Evolutionary conservation across 2,329 filamentous ascomycete species (phyloP).

Genomic region (Gremmenia infestans): DNA sequence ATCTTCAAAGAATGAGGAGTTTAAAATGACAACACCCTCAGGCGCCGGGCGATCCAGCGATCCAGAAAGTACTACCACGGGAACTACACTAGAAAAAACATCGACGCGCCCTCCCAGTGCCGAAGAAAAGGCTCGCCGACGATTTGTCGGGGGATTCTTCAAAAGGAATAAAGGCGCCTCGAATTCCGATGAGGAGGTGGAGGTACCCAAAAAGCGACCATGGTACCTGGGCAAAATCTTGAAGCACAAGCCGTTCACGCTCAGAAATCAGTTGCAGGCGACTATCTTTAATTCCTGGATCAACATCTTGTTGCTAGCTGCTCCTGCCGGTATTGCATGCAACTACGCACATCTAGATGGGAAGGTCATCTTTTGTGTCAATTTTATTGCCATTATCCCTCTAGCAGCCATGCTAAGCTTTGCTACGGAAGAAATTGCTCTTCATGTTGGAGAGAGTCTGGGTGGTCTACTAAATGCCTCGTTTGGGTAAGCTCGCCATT

Average conservation of each 20-base stretch:
- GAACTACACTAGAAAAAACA: constrained; percentile 10
- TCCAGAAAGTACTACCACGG: constrained; percentile 10
- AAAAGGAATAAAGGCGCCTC: constrained; percentile 8
- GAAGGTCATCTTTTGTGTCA: constrained; percentile 74
- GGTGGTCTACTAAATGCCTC: constrained; percentile 86
- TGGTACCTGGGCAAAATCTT: constrained; percentile 35
- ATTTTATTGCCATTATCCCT: constrained; percentile 90
- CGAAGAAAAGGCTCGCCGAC: constrained; percentile 18
- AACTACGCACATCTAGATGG: constrained; percentile 57
- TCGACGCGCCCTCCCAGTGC: constrained; percentile 11
- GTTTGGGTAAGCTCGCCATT: constrained; percentile 59
- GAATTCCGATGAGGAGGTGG: constrained; percentile 13
- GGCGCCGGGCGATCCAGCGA: constrained; percentile 13
- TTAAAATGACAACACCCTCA: constrained; percentile 7
- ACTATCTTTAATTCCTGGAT: constrained; percentile 81
- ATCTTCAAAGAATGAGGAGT: constrained; percentile 13
- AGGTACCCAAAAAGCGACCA: constrained; percentile 23
- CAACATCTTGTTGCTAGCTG: constrained; percentile 74
- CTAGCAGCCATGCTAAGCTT: constrained; percentile 82
- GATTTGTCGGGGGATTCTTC: constrained; percentile 18
- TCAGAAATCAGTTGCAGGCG: constrained; percentile 63
- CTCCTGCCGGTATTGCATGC: constrained; percentile 73
- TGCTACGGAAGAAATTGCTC: constrained; percentile 84
- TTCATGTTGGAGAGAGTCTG: constrained; percentile 76
- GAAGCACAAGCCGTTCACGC: constrained; percentile 46